Percentiles rank a stretch among this genome's conserved stretches.
These are phyloP conservation scores for Gyromitra esculenta DNA, from an alignment of 2,329 filamentous ascomycete species.

Conservation along the genomic window DNA sequence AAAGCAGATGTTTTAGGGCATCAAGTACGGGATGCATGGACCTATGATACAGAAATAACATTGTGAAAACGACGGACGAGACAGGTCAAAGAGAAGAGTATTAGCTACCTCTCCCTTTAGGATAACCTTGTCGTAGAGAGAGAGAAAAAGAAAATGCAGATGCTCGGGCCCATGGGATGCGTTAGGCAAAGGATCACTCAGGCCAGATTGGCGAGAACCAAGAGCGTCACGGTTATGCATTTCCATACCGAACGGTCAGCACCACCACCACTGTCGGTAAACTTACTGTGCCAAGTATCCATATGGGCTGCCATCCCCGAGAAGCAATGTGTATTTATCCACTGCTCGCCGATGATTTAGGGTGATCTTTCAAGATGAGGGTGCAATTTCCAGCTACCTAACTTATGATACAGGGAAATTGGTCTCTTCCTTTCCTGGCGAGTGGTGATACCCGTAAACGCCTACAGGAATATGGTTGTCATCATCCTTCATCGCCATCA, in stretches of 20 bases:
- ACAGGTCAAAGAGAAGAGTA: slow-evolving; percentile 14
- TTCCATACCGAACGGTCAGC: slow-evolving; percentile 38
- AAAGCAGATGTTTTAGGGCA: slow-evolving; percentile 35
- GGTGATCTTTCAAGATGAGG: slow-evolving; percentile 31
- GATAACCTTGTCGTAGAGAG: slow-evolving; percentile 1
- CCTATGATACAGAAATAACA: slow-evolving; percentile 20
- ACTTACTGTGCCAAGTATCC: slow-evolving; percentile 41
- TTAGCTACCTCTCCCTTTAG: slow-evolving; percentile 22
- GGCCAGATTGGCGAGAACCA: slow-evolving; percentile 52
- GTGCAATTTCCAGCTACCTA: slow-evolving; percentile 33
- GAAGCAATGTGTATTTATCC: slow-evolving; percentile 46
- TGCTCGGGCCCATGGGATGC: slow-evolving; percentile 35
- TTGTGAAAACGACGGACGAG: slow-evolving; percentile 11
- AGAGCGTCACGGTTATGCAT: slow-evolving; percentile 46
- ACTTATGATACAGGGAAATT: slow-evolving; percentile 29
- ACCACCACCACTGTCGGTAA: slow-evolving; percentile 43
- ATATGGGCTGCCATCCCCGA: slow-evolving; percentile 40
- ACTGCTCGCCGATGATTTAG: slow-evolving; percentile 37
- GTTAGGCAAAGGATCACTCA: slow-evolving; percentile 49
- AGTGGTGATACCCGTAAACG: slow-evolving; percentile 16
- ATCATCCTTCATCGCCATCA: slow-evolving; percentile 31
- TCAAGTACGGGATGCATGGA: slow-evolving; percentile 13
- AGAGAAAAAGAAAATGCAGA: slow-evolving; percentile 36
- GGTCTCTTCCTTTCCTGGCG: slow-evolving; percentile 11
- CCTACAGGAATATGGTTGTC: slow-evolving; percentile 30